These are phyloP conservation scores for Gracilariopsis chorda DNA, from an alignment of 23 red algal species.

Conservation along the genomic window DNA sequence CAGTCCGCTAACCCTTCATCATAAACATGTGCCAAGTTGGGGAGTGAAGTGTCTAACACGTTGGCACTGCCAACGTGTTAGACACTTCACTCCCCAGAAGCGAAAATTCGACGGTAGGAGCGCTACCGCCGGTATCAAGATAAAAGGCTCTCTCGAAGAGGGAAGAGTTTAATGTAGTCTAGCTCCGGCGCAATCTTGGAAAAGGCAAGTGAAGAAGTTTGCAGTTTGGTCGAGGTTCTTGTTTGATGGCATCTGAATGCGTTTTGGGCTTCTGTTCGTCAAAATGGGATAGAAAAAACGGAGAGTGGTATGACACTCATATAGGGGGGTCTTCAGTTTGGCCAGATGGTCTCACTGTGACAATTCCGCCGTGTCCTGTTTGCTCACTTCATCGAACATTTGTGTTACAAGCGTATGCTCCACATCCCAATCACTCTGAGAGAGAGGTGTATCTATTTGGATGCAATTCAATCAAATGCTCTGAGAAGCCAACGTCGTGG, in stretches of 20 bases:
- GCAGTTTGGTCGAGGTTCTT: no score
- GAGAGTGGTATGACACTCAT: slow-evolving; percentile 60
- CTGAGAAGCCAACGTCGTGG: slow-evolving; percentile 3
- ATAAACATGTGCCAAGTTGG: no score
- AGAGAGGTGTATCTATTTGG: slow-evolving; percentile 38
- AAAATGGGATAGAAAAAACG: neutral
- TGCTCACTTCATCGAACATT: neutral
- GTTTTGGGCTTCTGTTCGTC: slow-evolving; percentile 18
- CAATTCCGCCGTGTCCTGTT: slow-evolving; percentile 6
- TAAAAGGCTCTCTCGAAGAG: neutral
- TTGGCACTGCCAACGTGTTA: no score
- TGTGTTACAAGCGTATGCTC: slow-evolving; percentile 57
- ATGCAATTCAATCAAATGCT: slow-evolving; percentile 57
- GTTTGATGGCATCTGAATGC: neutral
- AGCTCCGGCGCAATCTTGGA: neutral
- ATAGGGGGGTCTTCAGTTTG: slow-evolving; percentile 25
- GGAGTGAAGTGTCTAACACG: neutral
- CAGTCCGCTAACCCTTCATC: no score
- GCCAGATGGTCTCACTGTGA: neutral
- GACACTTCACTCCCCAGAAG: neutral
- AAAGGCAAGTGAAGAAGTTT: no score
- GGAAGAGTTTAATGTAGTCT: neutral
- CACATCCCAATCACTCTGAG: slow-evolving; percentile 6
- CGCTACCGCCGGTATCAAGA: neutral
- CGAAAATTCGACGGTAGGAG: neutral